Base-by-base conservation (phyloP, 805 yeast genomes). In the Kodamaea laetipori region DNA sequence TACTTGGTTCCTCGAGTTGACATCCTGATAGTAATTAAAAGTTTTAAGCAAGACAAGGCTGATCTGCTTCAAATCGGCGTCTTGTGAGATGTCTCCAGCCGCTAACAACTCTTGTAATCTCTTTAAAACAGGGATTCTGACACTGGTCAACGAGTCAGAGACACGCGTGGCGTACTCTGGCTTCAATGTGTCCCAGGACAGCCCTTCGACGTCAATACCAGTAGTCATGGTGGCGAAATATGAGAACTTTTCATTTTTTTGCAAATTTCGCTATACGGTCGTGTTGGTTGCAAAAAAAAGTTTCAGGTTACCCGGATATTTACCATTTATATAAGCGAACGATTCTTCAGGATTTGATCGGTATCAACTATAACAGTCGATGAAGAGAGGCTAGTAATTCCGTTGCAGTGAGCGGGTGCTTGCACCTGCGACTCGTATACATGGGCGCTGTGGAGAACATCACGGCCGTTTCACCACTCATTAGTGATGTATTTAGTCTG, bases 331-430 rank as follows among this genome's bases (percentile, higher is more conserved):
- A 27, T 13, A 26, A 28, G 16, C n/a, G 6, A 2, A 24, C n/a
- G 7, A 12, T 13, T 19, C 16, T 19, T 16, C 27, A 25, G 10
- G 33, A 7, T 10, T 16, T 12, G 10, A 38, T 67, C 72, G 47
- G 56, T 55, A 73, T 73, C 81, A 76, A 75, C 81, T 76, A 76
- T 72, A 65, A 71, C 80, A 76, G 80, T 73, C 80, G 66, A 72
- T 73, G 80, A 77, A 62, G 80, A 73, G 54, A 64, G 74, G 66
- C 68, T 65, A 56, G 47, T 56, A 33, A 52, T 44, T 57, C 76
- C 71, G 67, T 61, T 64, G 53, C 64, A 66, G 71, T 57, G 50
- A 37, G 24, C 11, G 23, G 32, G 39, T 6, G 12, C 24, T 21
- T 21, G 18, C 11, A 15, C 24, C 30, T 44, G 37, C 51, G 45